A percentile compares a stretch with the other conserved stretches of the same genome.
phyloP scores from a whole-genome alignment of 352 stramenopile genomes.

The Phytophthora pinifolia region DNA sequence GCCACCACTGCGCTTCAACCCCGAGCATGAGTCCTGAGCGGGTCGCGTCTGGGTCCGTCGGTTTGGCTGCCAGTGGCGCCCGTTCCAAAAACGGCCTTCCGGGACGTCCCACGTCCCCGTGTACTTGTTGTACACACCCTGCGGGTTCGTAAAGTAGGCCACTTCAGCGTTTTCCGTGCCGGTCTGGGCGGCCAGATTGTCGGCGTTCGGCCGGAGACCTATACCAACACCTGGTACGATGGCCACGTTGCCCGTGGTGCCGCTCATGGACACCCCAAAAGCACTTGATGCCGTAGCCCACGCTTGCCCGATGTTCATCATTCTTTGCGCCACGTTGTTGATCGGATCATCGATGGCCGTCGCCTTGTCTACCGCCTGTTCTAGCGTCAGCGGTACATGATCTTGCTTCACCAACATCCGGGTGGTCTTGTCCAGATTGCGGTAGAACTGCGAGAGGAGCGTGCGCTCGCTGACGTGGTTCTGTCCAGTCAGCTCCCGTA shows the following conservation, averaged over 20 bases:
- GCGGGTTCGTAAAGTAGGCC: slow-evolving; percentile 1
- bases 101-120: background rate
- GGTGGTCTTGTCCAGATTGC: slow-evolving; percentile 1
- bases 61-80: background rate
- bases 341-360: slow-evolving; percentile 1
- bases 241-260: background rate
- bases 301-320: slow-evolving; percentile 1
- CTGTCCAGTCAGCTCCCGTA: background rate
- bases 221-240: too few species aligned
- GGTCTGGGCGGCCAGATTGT: too few species aligned
- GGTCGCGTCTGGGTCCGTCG: background rate
- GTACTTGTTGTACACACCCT: background rate
- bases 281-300: background rate
- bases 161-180: background rate
- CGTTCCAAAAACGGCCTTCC: background rate
- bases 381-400: background rate
- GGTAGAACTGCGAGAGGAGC: slow-evolving; percentile 6
- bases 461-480: background rate
- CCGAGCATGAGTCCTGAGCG: too few species aligned
- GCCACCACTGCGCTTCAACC: too few species aligned
- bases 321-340: slow-evolving; percentile 2
- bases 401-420: background rate
- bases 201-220: background rate
- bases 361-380: slow-evolving; percentile 10
- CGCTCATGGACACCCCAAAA: background rate